Conservation (phyloP, 108 stramenopile genomes). For the Cyclotella choctawhatcheeana region DNA sequence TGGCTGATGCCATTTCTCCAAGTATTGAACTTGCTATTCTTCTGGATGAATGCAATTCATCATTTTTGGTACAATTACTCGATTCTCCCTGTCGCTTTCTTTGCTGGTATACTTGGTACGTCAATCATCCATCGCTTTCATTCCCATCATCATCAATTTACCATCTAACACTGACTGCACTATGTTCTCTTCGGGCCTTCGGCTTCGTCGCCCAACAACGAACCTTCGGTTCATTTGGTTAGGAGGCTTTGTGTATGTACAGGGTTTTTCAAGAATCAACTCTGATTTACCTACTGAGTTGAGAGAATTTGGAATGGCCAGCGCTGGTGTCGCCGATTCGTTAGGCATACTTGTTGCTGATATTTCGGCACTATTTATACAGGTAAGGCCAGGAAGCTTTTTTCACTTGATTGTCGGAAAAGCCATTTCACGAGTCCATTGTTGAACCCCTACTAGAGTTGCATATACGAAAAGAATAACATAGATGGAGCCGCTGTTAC, state of each 20-base stretch:
- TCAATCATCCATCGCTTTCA: too few species aligned
- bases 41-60: constrained; percentile 45
- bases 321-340: constrained; percentile 72
- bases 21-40: constrained; percentile 67
- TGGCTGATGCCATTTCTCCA: constrained; percentile 82
- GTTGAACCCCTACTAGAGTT: constrained; percentile 30
- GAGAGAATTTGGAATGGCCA: constrained; percentile 73
- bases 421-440: neutral
- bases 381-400: constrained; percentile 7
- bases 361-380: constrained; percentile 69
- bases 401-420: neutral
- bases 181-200: too few species aligned
- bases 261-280: constrained; percentile 71
- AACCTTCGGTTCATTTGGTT: too few species aligned
- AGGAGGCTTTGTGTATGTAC: constrained; percentile 84
- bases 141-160: too few species aligned
- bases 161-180: too few species aligned
- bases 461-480: constrained; percentile 66
- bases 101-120: constrained; percentile 71
- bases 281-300: constrained; percentile 54
- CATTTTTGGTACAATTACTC: constrained; percentile 43
- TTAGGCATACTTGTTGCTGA: constrained; percentile 76
- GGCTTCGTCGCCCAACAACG: too few species aligned
- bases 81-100: constrained; percentile 58
- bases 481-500: constrained; percentile 68